phyloP scores from a whole-genome alignment of 805 yeast species.

The Brettanomyces bruxellensis region DNA sequence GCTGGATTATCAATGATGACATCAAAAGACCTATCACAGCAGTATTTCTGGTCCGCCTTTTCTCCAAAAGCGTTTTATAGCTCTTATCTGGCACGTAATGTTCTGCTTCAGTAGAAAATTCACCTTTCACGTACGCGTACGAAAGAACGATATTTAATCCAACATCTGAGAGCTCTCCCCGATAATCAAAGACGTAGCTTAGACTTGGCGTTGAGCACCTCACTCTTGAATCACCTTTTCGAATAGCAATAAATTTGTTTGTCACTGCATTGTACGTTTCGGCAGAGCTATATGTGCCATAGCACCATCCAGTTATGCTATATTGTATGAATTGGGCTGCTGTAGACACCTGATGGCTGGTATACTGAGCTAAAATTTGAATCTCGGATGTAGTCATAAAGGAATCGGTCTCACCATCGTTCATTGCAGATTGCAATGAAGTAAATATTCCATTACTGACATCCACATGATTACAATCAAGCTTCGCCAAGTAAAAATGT shows the following conservation, averaged over 20 bases:
- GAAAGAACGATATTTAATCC: slow-evolving; percentile 37
- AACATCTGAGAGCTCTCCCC: slow-evolving; percentile 28
- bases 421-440: slow-evolving; percentile 25
- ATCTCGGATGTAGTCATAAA: slow-evolving; percentile 43
- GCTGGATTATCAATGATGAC: slow-evolving; percentile 23
- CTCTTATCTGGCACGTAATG: slow-evolving; percentile 16
- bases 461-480: slow-evolving; percentile 44
- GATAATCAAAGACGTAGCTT: slow-evolving; percentile 34
- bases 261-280: slow-evolving; percentile 1
- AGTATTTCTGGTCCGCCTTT: slow-evolving; percentile 14
- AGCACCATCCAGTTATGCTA: slow-evolving; percentile 36
- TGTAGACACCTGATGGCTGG: slow-evolving; percentile 33
- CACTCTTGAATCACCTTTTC: neutral
- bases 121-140: slow-evolving; percentile 31
- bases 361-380: slow-evolving; percentile 33
- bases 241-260: neutral
- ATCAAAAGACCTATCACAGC: slow-evolving; percentile 24
- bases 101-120: slow-evolving; percentile 3
- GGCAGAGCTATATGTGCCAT: slow-evolving; percentile 27
- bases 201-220: slow-evolving; percentile 12
- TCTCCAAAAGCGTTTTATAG: slow-evolving; percentile 15
- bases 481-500: slow-evolving; percentile 21
- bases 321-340: slow-evolving; percentile 42
- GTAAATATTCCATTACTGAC: slow-evolving; percentile 45
- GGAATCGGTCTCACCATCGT: slow-evolving; percentile 3